Evolutionary conservation across 2,329 filamentous ascomycete species (phyloP).

Genomic region (Paracamarosporium sp.): DNA sequence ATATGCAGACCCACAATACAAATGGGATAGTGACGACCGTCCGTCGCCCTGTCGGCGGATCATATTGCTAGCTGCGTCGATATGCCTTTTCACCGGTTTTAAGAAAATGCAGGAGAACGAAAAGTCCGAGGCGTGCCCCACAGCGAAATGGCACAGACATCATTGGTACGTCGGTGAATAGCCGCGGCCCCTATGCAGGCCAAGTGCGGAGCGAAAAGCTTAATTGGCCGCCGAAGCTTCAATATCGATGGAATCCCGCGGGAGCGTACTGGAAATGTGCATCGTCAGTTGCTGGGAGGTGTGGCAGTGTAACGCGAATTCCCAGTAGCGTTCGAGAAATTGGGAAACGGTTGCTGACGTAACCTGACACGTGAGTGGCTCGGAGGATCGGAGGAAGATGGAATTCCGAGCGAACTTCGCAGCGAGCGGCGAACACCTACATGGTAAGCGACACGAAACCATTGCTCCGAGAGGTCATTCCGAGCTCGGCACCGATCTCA

Average conservation of each 20-base stretch:
- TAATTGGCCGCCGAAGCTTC: background rate
- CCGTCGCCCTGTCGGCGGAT: background rate
- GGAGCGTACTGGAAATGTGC: background rate
- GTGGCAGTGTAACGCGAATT: background rate
- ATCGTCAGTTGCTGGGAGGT: background rate
- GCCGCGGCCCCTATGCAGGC: background rate
- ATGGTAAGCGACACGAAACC: background rate
- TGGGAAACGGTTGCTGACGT: background rate
- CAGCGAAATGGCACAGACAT: background rate
- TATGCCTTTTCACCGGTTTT: background rate
- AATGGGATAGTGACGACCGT: background rate
- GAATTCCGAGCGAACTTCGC: background rate
- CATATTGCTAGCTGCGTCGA: background rate
- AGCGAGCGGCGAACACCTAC: background rate
- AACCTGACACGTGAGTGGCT: background rate
- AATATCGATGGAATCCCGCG: background rate
- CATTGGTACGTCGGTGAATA: background rate
- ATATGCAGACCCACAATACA: background rate
- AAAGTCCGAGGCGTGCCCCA: constrained; percentile 7
- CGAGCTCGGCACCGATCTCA: background rate
- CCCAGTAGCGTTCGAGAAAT: background rate
- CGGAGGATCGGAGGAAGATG: constrained; percentile 1
- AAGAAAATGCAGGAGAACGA: background rate
- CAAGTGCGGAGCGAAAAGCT: constrained; percentile 7
- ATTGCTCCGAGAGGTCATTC: background rate